These are phyloP conservation scores for Torulaspora franciscae DNA, from an alignment of 805 yeast genomes.

Conservation along the genomic window DNA sequence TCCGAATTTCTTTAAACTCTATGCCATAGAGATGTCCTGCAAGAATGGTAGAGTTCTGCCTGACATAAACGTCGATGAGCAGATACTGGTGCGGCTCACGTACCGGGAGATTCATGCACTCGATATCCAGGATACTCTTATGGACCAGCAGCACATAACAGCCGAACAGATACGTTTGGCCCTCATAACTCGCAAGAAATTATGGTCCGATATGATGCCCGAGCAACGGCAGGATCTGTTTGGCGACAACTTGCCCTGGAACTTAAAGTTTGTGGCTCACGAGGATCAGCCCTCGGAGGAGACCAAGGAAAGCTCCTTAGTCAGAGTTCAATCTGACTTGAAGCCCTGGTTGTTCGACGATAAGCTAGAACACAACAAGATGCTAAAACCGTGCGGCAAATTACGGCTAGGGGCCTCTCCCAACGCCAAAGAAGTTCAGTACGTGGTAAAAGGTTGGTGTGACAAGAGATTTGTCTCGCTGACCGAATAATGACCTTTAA, in stretches of 20 bases:
- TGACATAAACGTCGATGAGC: constrained; percentile 31
- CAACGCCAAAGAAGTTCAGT: constrained; percentile 23
- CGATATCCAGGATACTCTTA: constrained; percentile 16
- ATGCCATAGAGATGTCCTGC: constrained; percentile 29
- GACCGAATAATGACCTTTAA: constrained; percentile 3
- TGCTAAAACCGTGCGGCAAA: constrained; percentile 33
- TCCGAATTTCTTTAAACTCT: constrained; percentile 30
- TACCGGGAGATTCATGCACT: constrained; percentile 22
- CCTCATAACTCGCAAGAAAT: constrained; percentile 29
- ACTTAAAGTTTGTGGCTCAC: constrained; percentile 18
- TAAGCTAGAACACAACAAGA: constrained; percentile 7
- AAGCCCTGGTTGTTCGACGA: constrained; percentile 26
- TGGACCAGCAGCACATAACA: constrained; percentile 16
- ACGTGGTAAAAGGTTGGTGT: constrained; percentile 37
- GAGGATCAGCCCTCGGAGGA: constrained; percentile 4
- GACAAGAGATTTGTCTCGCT: constrained; percentile 24
- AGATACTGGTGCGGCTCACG: constrained; percentile 21
- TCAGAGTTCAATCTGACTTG: constrained; percentile 25
- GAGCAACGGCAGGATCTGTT: constrained; percentile 29
- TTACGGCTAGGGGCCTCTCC: constrained; percentile 19
- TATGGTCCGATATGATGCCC: constrained; percentile 31
- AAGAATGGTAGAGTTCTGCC: constrained; percentile 27
- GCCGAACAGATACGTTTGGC: constrained; percentile 29
- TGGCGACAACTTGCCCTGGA: constrained; percentile 31
- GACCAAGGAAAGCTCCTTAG: constrained; percentile 19